Base-by-base conservation (phyloP, 1,139 yeast species). In the Hyphopichia buzzinii region DNA sequence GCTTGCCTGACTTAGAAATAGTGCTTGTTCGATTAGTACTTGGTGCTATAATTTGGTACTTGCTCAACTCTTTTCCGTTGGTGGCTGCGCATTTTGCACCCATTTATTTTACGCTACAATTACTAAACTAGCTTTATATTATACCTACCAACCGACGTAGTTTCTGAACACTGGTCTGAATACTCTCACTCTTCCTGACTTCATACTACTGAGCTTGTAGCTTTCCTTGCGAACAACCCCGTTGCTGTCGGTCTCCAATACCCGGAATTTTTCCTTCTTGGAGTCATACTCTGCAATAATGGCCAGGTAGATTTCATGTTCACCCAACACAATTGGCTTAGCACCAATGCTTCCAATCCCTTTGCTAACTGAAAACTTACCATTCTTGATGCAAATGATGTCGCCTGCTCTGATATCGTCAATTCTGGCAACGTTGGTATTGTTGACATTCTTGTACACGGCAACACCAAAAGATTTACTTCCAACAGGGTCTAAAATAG, bases 401-500 rank as follows among this genome's bases (percentile, higher is more conserved):
- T 92, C 97, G 39, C 98, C 98, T 0, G 94, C 81, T 35, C 76
- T 73, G 39, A 88, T 76, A 31, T 80, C 86, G 38, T 81, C 92
- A 23, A 65, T 49, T 46, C 76, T 77, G 15, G 73, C 67, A 11
- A 80, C 76, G 28, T 80, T 80, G 34, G 76, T 69, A 39, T 62
- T 62, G 46, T 60, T 63, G 37, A 48, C 42, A 41, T 57, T 64
- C 48, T 72, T 67, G 58, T 84, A 87, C 33, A 90, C 69, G 2
- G 81, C 68, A 0, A 79, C 84, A 29, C 97, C 97, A 57, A 64
- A 86, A 1, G 88, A 74, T 47, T 83, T 77, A 33, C 64, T 59
- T 0, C 87, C 95, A 36, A 87, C 74, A 1, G 86, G 77, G 23
- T 74, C 76, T 17, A 85, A 52, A 16, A 74, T 62, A 17, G n/a